Percentiles rank a stretch among this genome's conserved stretches.
These are phyloP conservation scores for Hypoxylon lienhwacheense DNA, from an alignment of 495 filamentous ascomycete species.

Conservation along the genomic window DNA sequence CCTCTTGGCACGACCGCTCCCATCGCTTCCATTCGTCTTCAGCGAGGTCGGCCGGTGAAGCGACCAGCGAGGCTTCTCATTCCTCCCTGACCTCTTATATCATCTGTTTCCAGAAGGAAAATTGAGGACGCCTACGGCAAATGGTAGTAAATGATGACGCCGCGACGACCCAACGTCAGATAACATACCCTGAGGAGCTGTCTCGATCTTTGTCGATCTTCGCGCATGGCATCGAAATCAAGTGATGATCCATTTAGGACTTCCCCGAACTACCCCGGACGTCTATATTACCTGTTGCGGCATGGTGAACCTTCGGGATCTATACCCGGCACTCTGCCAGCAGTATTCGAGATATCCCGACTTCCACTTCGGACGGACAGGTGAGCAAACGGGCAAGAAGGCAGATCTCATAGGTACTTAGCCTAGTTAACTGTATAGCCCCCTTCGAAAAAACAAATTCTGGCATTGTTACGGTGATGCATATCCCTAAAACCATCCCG, in stretches of 20 bases:
- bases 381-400: background rate
- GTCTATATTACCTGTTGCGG: constrained; percentile 22
- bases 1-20: constrained; percentile 32
- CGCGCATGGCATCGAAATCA: constrained; percentile 17
- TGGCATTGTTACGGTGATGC: too few species aligned
- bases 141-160: background rate
- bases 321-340: constrained; percentile 6
- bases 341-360: background rate
- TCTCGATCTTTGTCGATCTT: too few species aligned
- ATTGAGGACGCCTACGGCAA: constrained; percentile 32
- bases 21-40: constrained; percentile 24
- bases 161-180: background rate
- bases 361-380: background rate
- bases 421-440: too few species aligned
- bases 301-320: constrained; percentile 1
- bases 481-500: too few species aligned
- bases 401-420: background rate
- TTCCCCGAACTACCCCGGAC: constrained; percentile 32
- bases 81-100: constrained; percentile 16
- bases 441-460: too few species aligned
- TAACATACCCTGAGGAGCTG: background rate
- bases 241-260: constrained; percentile 18
- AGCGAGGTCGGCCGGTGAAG: constrained; percentile 22
- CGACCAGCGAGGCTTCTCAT: constrained; percentile 36
- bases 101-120: constrained; percentile 24